Percentiles rank a stretch among this genome's conserved stretches.
Conservation (phyloP, 2,329 filamentous ascomycete species). For the Lecanoromycetidae sp. region DNA sequence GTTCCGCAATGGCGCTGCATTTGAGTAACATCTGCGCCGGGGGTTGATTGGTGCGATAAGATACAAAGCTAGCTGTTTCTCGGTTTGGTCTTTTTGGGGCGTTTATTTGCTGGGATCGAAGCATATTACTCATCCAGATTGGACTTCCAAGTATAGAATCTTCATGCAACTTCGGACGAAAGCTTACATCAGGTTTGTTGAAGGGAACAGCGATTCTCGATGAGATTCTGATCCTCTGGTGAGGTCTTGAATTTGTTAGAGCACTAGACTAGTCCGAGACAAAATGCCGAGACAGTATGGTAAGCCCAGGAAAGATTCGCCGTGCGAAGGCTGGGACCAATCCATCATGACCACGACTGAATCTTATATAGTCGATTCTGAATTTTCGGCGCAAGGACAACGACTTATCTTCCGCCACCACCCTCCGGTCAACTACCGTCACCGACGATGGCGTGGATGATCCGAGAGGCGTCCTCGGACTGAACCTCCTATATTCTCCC, state of each 20-base stretch:
- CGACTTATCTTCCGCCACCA: background rate
- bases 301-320: background rate
- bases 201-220: no score
- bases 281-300: background rate
- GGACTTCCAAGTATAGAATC: no score
- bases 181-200: no score
- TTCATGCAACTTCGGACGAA: no score
- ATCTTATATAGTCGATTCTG: background rate
- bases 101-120: no score
- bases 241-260: background rate
- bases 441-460: slow-evolving; percentile 4
- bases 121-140: no score
- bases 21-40: no score
- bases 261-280: background rate
- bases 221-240: no score
- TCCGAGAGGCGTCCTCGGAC: slow-evolving; percentile 17
- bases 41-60: background rate
- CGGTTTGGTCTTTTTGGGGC: background rate
- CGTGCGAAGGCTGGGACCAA: background rate
- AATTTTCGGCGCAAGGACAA: slow-evolving; percentile 2
- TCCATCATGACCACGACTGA: background rate
- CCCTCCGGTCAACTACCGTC: background rate
- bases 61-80: background rate
- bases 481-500: slow-evolving; percentile 16
- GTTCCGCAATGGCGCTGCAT: no score